Evolutionary conservation across 1,139 yeast genomes (phyloP), one percentile per base, ranked within the genome.

Genomic region (Pichia sp.): DNA sequence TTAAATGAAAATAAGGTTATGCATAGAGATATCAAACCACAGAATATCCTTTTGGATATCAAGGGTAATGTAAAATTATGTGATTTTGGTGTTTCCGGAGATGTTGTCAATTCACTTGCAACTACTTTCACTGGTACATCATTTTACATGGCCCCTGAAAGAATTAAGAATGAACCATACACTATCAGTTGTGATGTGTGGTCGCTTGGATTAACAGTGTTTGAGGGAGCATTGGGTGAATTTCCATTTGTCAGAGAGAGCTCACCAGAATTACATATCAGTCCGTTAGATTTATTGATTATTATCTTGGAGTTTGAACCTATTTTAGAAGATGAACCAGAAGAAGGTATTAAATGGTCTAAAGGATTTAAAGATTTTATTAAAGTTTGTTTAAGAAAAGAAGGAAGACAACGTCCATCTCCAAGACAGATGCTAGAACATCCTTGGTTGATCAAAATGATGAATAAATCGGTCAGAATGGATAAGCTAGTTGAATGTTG

Each of bases 61-160:
- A 55, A 66, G 9, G 98, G 98, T 3, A 80, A 84, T 55, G 89
- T 89, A 39, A 91, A 91, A 60, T 68, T 91, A 36, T 91, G 98
- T 65, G 98, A 91, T 65, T 91, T 91, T 66, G 98, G 98, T n/a
- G 98, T 91, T 26, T 82, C 95, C 55, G 97, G 98, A 10, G 96
- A 88, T 57, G 96, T 91, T 13, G 96, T 89, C 20, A 83, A 89
- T 60, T 87, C 96, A 0, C 67, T 91, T 37, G 97, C 97, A 2
- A 85, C 95, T 1, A 91, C 98, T 0, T 91, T 89, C 59, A 93
- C 96, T 0, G 98, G 98, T 1, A 91, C 98, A 0, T 89, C 94
- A 19, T 89, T 86, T 60, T 91, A 91, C 62, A 91, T 91, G 98
- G 97, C 97, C 0, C 98, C 98, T 0, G 98, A 91, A 61, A 72